Percentiles rank a stretch among this genome's conserved stretches.
Conservation (phyloP, 75 land plant genomes). For the Ceratopteris richardii region DNA sequence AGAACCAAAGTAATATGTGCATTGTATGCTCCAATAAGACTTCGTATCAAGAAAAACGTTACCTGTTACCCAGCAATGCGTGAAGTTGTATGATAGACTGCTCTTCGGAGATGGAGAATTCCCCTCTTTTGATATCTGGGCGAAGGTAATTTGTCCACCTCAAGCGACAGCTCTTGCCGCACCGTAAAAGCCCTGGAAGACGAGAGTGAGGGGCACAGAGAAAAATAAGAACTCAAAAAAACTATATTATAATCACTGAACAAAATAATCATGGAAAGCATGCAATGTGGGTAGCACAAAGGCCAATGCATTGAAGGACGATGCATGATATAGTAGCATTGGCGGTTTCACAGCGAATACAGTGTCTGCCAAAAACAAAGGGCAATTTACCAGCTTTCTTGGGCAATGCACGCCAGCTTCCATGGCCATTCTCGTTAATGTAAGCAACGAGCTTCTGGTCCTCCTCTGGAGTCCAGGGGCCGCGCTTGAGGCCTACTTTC, state of each 20-base stretch:
- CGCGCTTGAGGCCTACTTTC: constrained; percentile 5
- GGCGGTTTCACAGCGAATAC: too few relatives aligned
- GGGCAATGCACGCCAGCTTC: constrained; percentile 14
- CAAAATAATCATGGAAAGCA: too few relatives aligned
- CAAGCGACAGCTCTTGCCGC: constrained; percentile 3
- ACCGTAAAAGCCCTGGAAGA: background rate
- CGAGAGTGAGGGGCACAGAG: background rate
- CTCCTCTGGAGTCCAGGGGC: constrained; percentile 20
- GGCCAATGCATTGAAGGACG: too few relatives aligned
- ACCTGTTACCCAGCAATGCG: background rate
- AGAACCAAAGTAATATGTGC: background rate
- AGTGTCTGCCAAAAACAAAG: too few relatives aligned
- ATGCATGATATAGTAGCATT: too few relatives aligned
- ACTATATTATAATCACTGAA: too few relatives aligned
- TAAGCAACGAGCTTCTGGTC: constrained; percentile 10
- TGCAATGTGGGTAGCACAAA: too few relatives aligned
- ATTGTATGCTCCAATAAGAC: background rate
- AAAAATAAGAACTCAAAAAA: too few relatives aligned
- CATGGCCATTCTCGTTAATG: constrained; percentile 14
- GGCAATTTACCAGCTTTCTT: constrained; percentile 11
- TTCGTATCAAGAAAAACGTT: too few relatives aligned
- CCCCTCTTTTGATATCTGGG: constrained; percentile 4
- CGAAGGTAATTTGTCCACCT: constrained; percentile 5
- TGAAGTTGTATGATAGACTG: constrained; percentile 2
- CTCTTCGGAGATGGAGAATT: background rate